Base-by-base conservation (phyloP, 2,329 filamentous ascomycete genomes). In the Davidsoniella neocaledoniae region DNA sequence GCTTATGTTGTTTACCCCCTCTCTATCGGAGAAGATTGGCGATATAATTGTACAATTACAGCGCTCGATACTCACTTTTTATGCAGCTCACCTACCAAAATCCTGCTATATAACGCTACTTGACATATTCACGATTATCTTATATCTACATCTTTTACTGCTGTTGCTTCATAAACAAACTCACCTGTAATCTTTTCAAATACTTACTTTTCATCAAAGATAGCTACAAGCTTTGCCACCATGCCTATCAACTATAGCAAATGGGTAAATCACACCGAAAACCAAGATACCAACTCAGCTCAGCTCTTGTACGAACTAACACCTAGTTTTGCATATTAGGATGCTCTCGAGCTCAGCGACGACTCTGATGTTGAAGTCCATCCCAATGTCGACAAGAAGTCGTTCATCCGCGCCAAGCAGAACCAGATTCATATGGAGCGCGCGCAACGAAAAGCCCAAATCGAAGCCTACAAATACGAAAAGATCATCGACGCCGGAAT, bases 331-430 rank as follows among this genome's bases (percentile, higher is more conserved):
- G 16, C 21, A n/a, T 43, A 48, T 25, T 54, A 85, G 81, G 84
- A 96, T 63, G 81, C 83, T 53, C 77, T 98, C 61, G 91, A 98
- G 78, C 80, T 98, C 62, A 94, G 86, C 61, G 91, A 98, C 66
- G 91, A 98, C 67, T 95, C 87, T 47, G 91, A 98, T 61, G 81
- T 98, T 59, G 91, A 98, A 68, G 91, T 96, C 47, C 91, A 98
- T 66, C 91, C 91, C 54, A 98, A 98, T 63, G 91, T 98, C 63
- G 91, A 98, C 70, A 98, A 98, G 66, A 79, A 83, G 47, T 96
- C 90, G 54, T 98, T 98, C 66, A 98, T 98, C 64, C 86, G 90
- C 56, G 93, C 91, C 56, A 98, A 98, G 68, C 91, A 96, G 69
- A 83, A 81, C 58, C 88, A 98, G 68, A 98, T 98, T 59, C 91